These are phyloP conservation scores for Biscogniauxia marginata DNA, from an alignment of 2,329 filamentous ascomycete genomes.

Conservation along the genomic window DNA sequence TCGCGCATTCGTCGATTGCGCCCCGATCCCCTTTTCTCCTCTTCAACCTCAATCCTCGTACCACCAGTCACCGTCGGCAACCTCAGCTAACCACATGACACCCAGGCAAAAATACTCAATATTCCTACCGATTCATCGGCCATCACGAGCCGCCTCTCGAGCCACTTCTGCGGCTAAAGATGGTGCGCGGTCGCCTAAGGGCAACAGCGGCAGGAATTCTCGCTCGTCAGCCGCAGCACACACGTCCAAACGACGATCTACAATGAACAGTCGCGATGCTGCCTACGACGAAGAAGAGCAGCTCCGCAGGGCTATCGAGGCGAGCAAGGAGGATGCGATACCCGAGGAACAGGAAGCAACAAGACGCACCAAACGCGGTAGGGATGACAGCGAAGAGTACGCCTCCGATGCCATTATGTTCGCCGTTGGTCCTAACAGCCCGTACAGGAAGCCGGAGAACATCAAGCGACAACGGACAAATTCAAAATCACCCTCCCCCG, in stretches of 20 bases:
- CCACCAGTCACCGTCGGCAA: neutral
- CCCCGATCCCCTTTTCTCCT: conserved; percentile 17
- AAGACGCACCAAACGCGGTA: conserved; percentile 74
- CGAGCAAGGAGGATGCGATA: conserved; percentile 80
- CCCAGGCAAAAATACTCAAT: conserved; percentile 64
- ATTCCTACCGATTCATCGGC: conserved; percentile 59
- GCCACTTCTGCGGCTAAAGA: conserved; percentile 68
- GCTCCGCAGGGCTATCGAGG: conserved; percentile 84
- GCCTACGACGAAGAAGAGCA: conserved; percentile 95
- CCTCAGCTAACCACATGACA: conserved; percentile 38
- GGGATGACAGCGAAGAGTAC: conserved; percentile 94
- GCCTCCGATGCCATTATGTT: conserved; percentile 37
- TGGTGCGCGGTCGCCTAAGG: conserved; percentile 51
- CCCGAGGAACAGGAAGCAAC: conserved; percentile 51
- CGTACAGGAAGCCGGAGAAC: conserved; percentile 63
- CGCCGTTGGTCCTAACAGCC: conserved; percentile 24
- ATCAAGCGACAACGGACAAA: conserved; percentile 81
- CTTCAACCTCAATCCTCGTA: conserved; percentile 11
- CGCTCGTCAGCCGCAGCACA: conserved; percentile 49
- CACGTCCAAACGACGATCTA: conserved; percentile 81
- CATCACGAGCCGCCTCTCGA: conserved; percentile 56
- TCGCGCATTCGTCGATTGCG: conserved; percentile 26
- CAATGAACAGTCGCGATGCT: conserved; percentile 94
- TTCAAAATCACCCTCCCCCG: conserved; percentile 68
- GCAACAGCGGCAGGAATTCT: conserved; percentile 55